phyloP scores from a whole-genome alignment of 129 eudicot genomes.

The Saussurea involucrata region DNA sequence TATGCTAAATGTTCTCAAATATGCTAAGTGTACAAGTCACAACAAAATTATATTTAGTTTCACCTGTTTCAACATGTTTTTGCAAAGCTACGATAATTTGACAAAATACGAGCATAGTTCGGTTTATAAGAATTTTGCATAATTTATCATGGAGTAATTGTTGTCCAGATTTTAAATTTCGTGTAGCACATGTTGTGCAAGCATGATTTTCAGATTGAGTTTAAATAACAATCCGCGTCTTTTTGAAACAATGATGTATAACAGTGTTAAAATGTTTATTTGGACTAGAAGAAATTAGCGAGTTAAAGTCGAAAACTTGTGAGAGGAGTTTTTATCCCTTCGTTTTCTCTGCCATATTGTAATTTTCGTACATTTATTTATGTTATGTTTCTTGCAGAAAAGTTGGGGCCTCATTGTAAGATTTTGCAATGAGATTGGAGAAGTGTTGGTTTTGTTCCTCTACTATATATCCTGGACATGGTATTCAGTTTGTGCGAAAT shows the following conservation, averaged over 20 bases:
- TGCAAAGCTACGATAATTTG: background rate
- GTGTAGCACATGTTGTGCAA: background rate
- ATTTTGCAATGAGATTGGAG: constrained; percentile 69
- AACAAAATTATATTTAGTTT: background rate
- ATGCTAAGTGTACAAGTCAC: background rate
- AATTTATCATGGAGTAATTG: background rate
- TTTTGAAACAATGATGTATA: background rate
- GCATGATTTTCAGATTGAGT: background rate
- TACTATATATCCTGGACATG: constrained; percentile 81
- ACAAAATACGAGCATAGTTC: background rate
- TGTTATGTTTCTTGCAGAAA: constrained; percentile 5
- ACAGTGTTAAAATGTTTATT: background rate
- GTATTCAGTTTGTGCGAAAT: constrained; percentile 80
- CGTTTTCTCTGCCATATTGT: background rate
- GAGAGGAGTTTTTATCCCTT: background rate
- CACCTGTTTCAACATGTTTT: background rate
- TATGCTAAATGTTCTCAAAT: background rate
- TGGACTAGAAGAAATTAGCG: background rate
- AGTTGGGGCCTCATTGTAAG: constrained; percentile 16
- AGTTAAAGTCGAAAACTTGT: background rate
- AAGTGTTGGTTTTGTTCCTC: constrained; percentile 94
- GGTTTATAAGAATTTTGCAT: background rate
- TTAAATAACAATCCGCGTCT: background rate
- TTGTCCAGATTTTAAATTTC: no score
- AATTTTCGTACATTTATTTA: background rate